Percentiles rank a stretch among this genome's conserved stretches.
These are phyloP conservation scores for Chlamydomonas sp. DNA, from an alignment of 139 green algal genomes.

Conservation along the genomic window DNA sequence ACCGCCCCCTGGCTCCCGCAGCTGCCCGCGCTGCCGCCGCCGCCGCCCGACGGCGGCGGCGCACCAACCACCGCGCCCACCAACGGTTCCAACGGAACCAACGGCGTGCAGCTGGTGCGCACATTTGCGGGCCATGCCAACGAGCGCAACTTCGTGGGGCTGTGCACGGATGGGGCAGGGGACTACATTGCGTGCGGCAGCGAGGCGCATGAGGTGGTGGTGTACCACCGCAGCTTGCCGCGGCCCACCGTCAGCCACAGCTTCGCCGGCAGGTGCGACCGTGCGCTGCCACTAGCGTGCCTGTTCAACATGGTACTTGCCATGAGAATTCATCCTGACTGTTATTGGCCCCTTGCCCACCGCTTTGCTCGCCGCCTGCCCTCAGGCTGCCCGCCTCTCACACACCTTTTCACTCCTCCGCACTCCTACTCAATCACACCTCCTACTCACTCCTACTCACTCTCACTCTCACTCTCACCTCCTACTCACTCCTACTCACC, in stretches of 20 bases:
- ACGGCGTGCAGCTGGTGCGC: conserved; percentile 1
- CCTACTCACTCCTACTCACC: not conserved
- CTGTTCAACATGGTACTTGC: not conserved
- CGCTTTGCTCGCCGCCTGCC: not conserved
- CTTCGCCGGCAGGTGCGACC: not conserved
- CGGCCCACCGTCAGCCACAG: conserved; percentile 24
- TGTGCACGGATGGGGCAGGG: conserved; percentile 65
- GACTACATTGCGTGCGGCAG: conserved; percentile 88
- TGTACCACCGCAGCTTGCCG: conserved; percentile 51
- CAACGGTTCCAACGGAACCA: not conserved
- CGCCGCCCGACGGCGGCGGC: not conserved
- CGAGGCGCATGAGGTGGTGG: conserved; percentile 74
- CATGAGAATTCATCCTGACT: not conserved
- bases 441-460: not conserved
- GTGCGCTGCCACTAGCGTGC: not conserved
- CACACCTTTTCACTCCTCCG: not conserved
- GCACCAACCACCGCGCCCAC: not conserved
- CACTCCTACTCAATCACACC: not conserved
- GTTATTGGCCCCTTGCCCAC: not conserved
- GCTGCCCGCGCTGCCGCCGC: not conserved
- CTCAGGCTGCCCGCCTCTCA: not conserved
- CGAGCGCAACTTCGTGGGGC: conserved; percentile 96
- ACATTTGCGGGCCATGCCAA: conserved; percentile 88
- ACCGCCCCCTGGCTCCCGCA: not conserved
- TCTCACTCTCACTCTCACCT: too few species aligned